Evolutionary conservation across 1,284 basidiomycete species (phyloP).

Genomic region (Puccinia polysora): DNA sequence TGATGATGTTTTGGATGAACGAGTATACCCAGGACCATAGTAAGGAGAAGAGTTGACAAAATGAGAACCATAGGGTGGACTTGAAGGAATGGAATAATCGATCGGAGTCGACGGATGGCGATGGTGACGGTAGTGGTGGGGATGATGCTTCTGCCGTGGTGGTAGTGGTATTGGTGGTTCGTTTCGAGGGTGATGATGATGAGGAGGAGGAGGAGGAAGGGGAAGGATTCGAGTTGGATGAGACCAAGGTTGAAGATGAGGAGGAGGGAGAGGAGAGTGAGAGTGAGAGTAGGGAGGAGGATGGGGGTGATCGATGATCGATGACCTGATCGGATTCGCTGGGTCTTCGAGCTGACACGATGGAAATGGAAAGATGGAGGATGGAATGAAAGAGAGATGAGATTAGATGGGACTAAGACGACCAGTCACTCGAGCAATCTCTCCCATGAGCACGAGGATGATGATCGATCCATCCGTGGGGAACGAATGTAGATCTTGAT

Average conservation of each 20-base stretch:
- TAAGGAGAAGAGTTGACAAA: too few species aligned
- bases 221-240: neutral
- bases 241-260: neutral
- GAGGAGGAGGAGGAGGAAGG: neutral
- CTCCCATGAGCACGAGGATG: too few species aligned
- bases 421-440: too few species aligned
- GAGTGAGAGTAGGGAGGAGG: neutral
- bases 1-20: constrained; percentile 16
- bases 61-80: neutral
- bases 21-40: too few species aligned
- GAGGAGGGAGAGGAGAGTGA: neutral
- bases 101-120: neutral
- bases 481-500: too few species aligned
- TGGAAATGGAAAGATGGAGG: neutral
- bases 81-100: neutral
- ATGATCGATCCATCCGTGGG: too few species aligned
- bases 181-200: neutral
- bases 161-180: too few species aligned
- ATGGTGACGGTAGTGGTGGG: neutral
- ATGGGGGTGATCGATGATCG: too few species aligned
- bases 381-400: neutral
- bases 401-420: too few species aligned
- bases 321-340: constrained; percentile 11
- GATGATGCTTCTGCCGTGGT: too few species aligned
- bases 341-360: too few species aligned